phyloP scores from a whole-genome alignment of 1,284 basidiomycete species.

The Ganoderma resinaceum region DNA sequence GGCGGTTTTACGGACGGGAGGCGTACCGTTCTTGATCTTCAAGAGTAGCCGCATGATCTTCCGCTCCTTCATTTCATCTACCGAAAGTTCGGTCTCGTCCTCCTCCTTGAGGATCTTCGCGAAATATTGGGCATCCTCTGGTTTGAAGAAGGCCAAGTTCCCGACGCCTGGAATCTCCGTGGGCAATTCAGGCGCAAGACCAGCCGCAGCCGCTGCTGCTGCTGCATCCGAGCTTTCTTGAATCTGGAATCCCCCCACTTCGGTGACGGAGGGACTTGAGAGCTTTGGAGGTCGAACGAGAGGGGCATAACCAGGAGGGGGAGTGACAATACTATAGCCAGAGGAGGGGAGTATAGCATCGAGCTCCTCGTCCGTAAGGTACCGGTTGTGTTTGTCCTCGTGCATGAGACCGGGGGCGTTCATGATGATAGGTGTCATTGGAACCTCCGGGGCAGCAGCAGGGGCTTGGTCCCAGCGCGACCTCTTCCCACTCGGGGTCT shows the following conservation, averaged over 20 bases:
- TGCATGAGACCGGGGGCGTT: conserved; percentile 83
- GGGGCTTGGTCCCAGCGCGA: conserved; percentile 98
- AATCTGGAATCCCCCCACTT: conserved; percentile 92
- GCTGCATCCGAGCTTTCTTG: conserved; percentile 93
- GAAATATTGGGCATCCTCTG: conserved; percentile 98
- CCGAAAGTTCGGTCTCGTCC: conserved; percentile 92
- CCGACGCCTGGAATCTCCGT: conserved; percentile 99
- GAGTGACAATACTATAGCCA: conserved; percentile 93
- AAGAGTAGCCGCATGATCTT: conserved; percentile 99
- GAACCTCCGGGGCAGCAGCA: conserved; percentile 58
- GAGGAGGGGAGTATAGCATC: conserved; percentile 87
- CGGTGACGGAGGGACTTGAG: conserved; percentile 74
- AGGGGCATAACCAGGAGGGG: conserved; percentile 94
- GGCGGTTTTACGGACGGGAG: conserved; percentile 97
- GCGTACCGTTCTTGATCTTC: conserved; percentile 99
- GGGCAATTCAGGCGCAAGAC: conserved; percentile 94
- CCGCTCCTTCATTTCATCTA: conserved; percentile 99
- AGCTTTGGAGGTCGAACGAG: conserved; percentile 83
- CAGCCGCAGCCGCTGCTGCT: conserved; percentile 85
- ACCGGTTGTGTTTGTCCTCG: conserved; percentile 95
- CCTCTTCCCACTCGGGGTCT: conserved; percentile 73
- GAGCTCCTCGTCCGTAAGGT: conserved; percentile 95
- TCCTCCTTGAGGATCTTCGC: conserved; percentile 96
- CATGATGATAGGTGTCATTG: conserved; percentile 83
- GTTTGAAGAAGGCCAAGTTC: conserved; percentile 97